Conservation (phyloP, 2,329 filamentous ascomycete species). For the Scedosporium apiospermum region DNA sequence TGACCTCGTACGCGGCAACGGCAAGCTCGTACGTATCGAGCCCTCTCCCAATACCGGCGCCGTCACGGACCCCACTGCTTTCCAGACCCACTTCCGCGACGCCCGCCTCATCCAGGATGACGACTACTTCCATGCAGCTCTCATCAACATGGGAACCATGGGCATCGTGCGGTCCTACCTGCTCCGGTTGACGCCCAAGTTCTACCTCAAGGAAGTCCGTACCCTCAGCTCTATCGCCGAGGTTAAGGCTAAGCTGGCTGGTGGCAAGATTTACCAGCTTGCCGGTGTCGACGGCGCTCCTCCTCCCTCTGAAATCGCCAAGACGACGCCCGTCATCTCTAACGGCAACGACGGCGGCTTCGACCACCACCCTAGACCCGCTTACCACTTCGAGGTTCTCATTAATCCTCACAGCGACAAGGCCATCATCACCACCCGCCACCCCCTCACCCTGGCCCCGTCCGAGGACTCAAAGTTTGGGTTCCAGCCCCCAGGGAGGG, state of each 20-base stretch:
- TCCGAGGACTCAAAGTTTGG: conserved; percentile 1
- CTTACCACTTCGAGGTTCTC: conserved; percentile 7
- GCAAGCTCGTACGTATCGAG: conserved; percentile 3
- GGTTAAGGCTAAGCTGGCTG: conserved; percentile 1
- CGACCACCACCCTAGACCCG: neutral
- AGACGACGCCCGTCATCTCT: neutral
- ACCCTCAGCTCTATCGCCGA: conserved; percentile 2
- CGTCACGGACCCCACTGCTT: conserved; percentile 3
- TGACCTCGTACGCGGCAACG: conserved; percentile 1
- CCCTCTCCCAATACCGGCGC: neutral
- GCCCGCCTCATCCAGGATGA: conserved; percentile 4
- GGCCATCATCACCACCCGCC: conserved; percentile 3
- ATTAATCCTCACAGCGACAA: conserved; percentile 5
- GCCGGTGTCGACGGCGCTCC: neutral
- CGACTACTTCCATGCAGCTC: conserved; percentile 3
- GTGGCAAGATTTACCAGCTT: conserved; percentile 1
- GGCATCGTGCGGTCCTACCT: conserved; percentile 6
- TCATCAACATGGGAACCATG: conserved; percentile 8
- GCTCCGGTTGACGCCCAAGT: conserved; percentile 2
- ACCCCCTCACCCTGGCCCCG: neutral
- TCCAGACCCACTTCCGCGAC: neutral
- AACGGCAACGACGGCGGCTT: conserved; percentile 5
- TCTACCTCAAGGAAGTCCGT: conserved; percentile 6
- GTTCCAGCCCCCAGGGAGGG: conserved; percentile 6
- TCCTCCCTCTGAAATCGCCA: neutral